Conservation (phyloP, 257 asterid species). For the Fraxinus anomala region DNA sequence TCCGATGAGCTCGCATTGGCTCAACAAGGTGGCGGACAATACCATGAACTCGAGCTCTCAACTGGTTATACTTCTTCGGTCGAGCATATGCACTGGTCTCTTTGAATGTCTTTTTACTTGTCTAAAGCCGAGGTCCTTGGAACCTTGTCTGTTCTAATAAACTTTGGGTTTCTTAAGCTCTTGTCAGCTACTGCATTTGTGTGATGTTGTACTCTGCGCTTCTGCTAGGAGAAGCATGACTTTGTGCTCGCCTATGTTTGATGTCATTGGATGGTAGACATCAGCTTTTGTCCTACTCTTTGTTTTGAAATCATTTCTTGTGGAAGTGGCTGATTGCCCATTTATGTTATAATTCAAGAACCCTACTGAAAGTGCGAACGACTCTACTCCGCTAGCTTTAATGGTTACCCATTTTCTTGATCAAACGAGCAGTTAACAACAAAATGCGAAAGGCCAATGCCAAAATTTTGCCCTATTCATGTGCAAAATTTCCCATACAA, state of each 20-base stretch:
- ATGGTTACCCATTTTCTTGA: background rate
- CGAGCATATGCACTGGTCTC: slow-evolving; percentile 73
- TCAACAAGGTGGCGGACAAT: slow-evolving; percentile 53
- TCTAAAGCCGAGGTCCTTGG: background rate
- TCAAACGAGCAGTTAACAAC: background rate
- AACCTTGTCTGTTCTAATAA: background rate
- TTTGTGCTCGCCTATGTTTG: background rate
- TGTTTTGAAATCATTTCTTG: background rate
- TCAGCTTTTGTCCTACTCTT: background rate
- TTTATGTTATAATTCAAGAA: too few relatives aligned
- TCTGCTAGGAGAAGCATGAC: background rate
- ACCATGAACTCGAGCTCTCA: slow-evolving; percentile 53
- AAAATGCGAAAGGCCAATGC: background rate
- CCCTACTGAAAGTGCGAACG: background rate
- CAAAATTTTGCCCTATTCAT: background rate
- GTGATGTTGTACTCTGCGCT: background rate
- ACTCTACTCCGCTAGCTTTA: too few relatives aligned
- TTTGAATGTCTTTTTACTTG: slow-evolving; percentile 30
- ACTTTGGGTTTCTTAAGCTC: background rate
- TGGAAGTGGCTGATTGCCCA: background rate
- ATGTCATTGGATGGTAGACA: background rate
- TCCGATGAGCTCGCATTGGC: slow-evolving; percentile 57
- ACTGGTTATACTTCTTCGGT: slow-evolving; percentile 61
- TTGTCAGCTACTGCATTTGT: background rate
- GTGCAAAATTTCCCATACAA: background rate